phyloP scores from a whole-genome alignment of 441 rosid species.

The Mallotus repandus region DNA sequence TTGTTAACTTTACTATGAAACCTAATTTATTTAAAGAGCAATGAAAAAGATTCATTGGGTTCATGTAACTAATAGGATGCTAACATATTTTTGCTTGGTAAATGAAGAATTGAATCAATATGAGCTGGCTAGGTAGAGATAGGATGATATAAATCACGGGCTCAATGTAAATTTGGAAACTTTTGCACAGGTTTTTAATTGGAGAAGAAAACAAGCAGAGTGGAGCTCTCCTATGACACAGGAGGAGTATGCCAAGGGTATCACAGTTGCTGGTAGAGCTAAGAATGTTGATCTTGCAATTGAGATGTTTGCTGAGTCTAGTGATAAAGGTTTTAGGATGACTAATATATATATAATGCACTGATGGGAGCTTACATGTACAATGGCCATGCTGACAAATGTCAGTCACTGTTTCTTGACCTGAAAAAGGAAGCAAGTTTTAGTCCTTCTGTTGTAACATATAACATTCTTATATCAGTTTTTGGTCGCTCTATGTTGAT shows the following conservation, averaged over 20 bases:
- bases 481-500: constrained; percentile 64
- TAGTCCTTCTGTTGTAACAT: constrained; percentile 60
- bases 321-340: constrained; percentile 39
- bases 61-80: too few relatives aligned
- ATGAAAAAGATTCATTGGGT: too few relatives aligned
- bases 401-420: constrained; percentile 51
- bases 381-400: constrained; percentile 52
- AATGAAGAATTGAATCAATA: too few relatives aligned
- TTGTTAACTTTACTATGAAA: too few relatives aligned
- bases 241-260: constrained; percentile 76
- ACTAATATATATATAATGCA: constrained; percentile 60
- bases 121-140: background rate
- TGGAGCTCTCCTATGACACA: constrained; percentile 50
- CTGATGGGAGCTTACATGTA: constrained; percentile 73
- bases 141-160: background rate
- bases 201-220: constrained; percentile 61
- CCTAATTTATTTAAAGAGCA: too few relatives aligned
- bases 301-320: constrained; percentile 62
- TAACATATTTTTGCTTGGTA: too few relatives aligned
- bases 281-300: constrained; percentile 57
- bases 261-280: constrained; percentile 59
- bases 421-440: constrained; percentile 48
- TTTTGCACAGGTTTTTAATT: constrained; percentile 54
- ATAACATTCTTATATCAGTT: constrained; percentile 72
- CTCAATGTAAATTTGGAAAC: background rate